Percentiles rank a stretch among this genome's conserved stretches.
These are phyloP conservation scores for Microcera coccophila DNA, from an alignment of 2,329 filamentous ascomycete genomes.

Conservation along the genomic window DNA sequence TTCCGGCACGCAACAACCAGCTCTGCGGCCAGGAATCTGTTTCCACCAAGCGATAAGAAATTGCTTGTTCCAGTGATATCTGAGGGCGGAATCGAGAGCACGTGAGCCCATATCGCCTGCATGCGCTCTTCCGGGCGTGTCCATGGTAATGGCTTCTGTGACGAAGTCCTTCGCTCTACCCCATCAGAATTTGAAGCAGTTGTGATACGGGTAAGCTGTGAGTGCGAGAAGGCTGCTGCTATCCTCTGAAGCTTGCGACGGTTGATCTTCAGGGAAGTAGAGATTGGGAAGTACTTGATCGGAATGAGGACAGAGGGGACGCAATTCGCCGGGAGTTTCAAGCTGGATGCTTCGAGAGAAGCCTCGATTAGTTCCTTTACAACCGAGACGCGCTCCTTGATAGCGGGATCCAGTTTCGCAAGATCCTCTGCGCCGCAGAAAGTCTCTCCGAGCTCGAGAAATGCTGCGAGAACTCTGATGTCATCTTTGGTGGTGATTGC, in stretches of 20 bases:
- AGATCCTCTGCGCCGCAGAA: conserved; percentile 38
- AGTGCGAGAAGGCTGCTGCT: conserved; percentile 39
- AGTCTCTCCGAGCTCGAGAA: conserved; percentile 45
- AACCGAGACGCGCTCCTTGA: conserved; percentile 42
- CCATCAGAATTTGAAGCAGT: conserved; percentile 36
- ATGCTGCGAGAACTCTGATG: conserved; percentile 43
- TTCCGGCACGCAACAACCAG: conserved; percentile 44
- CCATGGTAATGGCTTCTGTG: conserved; percentile 44
- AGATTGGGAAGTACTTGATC: conserved; percentile 45
- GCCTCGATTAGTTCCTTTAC: conserved; percentile 43
- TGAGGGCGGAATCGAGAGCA: conserved; percentile 37
- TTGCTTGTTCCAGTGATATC: conserved; percentile 41
- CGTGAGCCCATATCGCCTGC: conserved; percentile 45
- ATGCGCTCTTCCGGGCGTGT: conserved; percentile 47
- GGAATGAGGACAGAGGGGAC: conserved; percentile 50
- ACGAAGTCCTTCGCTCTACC: conserved; percentile 28
- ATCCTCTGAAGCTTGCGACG: conserved; percentile 45
- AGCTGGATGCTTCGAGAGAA: conserved; percentile 33
- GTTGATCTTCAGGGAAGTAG: conserved; percentile 49
- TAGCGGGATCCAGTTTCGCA: conserved; percentile 34
- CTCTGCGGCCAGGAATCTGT: conserved; percentile 42
- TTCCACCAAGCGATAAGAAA: conserved; percentile 47
- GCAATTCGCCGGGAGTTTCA: conserved; percentile 36
- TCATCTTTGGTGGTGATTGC: conserved; percentile 43
- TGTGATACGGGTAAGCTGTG: conserved; percentile 42